Base-by-base conservation (phyloP, 2,329 filamentous ascomycete genomes). In the Colletotrichum sp. region DNA sequence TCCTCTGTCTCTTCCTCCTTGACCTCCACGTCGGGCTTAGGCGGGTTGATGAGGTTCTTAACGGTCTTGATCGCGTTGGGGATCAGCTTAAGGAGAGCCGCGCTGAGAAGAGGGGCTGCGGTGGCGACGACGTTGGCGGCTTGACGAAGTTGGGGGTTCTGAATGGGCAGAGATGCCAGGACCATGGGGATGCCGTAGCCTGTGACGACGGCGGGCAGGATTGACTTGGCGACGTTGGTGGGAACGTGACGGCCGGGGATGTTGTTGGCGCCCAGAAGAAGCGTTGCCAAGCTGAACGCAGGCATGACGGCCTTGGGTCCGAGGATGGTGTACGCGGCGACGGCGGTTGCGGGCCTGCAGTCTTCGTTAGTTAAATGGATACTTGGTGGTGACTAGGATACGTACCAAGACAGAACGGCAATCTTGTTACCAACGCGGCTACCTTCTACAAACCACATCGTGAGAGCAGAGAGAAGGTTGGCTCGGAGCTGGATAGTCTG, bases 221-320 rank as follows among this genome's bases (percentile, higher is more conserved):
- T 16, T 0, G 72, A 70, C 34, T 66, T 66, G 8, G 67, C 72
- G 26, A 26, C 3, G 7, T 66, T 36, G 9, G 67, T 57, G 8
- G 32, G 67, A 4, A 74, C 72, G 21, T 74, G 60, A 18, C 67
- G 55, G 4, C 67, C 72, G 28, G 48, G 21, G 12, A 74, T 55
- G 28, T 64, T 36, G 26, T 60, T 71, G n/a, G 60, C 48, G 7
- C 59, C 67, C 52, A 43, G 4, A 2, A 71, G 34, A 2, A 74
- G 24, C 2, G 59, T 60, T 0, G 59, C 34, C 9, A 74, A 34
- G 34, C 72, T 28, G 7, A 74, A 36, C 0, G 68, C 61, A 1
- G 72, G 72, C 32, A 66, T 43, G 3, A 66, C n/a, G 28, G 72
- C 72, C 4, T 74, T 74, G 48, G 67, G 10, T 1, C 72, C 67